These are phyloP conservation scores for Penicillium sp. DNA, from an alignment of 2,329 filamentous ascomycete genomes.

Conservation along the genomic window DNA sequence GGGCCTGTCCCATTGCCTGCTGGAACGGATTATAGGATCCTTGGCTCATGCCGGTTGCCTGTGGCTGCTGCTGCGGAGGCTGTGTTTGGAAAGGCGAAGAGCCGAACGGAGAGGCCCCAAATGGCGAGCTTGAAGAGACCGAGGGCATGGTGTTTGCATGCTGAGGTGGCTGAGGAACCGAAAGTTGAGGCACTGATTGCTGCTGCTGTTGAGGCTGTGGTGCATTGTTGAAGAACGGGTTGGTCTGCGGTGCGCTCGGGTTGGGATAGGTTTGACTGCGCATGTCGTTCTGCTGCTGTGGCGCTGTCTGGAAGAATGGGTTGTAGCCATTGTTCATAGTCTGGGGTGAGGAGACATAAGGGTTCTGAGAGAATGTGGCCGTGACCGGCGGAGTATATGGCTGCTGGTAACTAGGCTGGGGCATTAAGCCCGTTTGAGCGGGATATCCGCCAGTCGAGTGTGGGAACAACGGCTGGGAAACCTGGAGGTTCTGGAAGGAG, in stretches of 20 bases:
- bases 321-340: conserved; percentile 35
- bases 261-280: conserved; percentile 22
- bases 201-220: conserved; percentile 23
- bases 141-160: conserved; percentile 40
- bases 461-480: conserved; percentile 67
- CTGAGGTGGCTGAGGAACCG: conserved; percentile 22
- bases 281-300: conserved; percentile 27
- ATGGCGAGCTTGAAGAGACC: conserved; percentile 29
- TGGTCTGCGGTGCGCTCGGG: conserved; percentile 26
- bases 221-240: conserved; percentile 35
- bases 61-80: conserved; percentile 22
- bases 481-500: conserved; percentile 69
- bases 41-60: conserved; percentile 17
- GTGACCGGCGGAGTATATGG: conserved; percentile 43
- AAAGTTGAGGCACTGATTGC: conserved; percentile 9
- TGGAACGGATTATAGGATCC: conserved; percentile 34
- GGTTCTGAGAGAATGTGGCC: conserved; percentile 32
- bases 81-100: conserved; percentile 26
- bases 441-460: conserved; percentile 65
- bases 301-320: conserved; percentile 41
- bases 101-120: conserved; percentile 29
- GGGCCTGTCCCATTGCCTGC: conserved; percentile 24
- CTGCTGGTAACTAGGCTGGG: conserved; percentile 39
- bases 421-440: conserved; percentile 37
- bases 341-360: conserved; percentile 34